Evolutionary conservation across 805 yeast genomes (phyloP), one percentile per base, ranked within the genome.

Genomic region (Candida piceae): DNA sequence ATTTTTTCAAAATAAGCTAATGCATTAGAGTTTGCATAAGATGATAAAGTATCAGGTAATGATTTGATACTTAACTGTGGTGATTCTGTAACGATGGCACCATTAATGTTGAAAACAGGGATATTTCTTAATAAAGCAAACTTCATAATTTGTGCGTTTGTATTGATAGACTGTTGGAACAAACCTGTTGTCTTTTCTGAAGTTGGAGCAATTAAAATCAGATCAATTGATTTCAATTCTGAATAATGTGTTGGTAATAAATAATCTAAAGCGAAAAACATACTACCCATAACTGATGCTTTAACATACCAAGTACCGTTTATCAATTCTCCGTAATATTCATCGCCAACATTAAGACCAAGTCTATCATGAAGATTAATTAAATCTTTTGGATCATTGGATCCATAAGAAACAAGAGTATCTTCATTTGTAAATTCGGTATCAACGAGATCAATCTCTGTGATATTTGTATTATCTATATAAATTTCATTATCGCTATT

Each of bases 141-240:
- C 29, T 38, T 45, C 52, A 50, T 46, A 34, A 46, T 38, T 16
- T 38, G 45, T 25, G 49, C 45, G 12, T 42, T 42, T 11, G 38
- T 27, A 10, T 42, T 39, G 8, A 40, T 28, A 12, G 32, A 31
- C 36, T 53, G 57, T 23, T 52, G 50, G 29, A 43, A 39, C 5
- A 70, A 66, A 13, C 72, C 69, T 33, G 58, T 42, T 48, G 69
- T 69, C 35, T 60, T 50, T 39, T 72, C 71, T 48, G 66, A 70
- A 43, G 69, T 64, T 31, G 74, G 74, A 36, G 75, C 74, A 34
- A 66, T 49, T 25, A 71, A 63, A 25, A 70, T 63, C 45, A 70
- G 53, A 54, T 71, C 77, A 36, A 67, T 49, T 21, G 69, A 54
- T 22, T 44, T 18, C 16, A 43, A n/a, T 48, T 67, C 57, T 30